Percentiles rank a stretch among this genome's conserved stretches.
Evolutionary conservation across 2,329 filamentous ascomycete genomes (phyloP).

Genomic region (Thermoascus crustaceus): DNA sequence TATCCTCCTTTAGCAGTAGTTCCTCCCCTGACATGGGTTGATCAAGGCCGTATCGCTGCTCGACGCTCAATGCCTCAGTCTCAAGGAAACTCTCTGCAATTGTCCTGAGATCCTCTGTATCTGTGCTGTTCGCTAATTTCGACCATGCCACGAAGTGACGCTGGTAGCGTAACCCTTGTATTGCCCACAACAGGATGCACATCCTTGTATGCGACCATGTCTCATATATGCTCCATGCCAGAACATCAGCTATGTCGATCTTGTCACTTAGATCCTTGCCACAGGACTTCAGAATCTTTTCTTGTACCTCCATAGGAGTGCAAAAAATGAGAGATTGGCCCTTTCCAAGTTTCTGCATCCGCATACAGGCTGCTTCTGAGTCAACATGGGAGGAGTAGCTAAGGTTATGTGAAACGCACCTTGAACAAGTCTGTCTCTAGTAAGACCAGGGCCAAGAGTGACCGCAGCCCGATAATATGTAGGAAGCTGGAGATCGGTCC

Average conservation of each 20-base stretch:
- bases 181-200: conserved; percentile 52
- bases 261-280: conserved; percentile 5
- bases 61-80: conserved; percentile 6
- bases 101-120: neutral
- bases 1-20: conserved; percentile 6
- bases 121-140: neutral
- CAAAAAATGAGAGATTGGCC: conserved; percentile 59
- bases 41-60: conserved; percentile 5
- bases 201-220: conserved; percentile 45
- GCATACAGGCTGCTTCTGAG: conserved; percentile 51
- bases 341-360: conserved; percentile 60
- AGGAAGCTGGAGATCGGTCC: conserved; percentile 60
- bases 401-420: conserved; percentile 35
- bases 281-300: conserved; percentile 37
- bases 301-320: conserved; percentile 50
- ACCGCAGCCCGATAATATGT: conserved; percentile 54
- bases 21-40: too few species aligned
- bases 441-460: conserved; percentile 56
- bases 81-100: conserved; percentile 9
- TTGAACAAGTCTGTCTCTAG: conserved; percentile 63
- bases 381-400: neutral
- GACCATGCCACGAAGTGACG: conserved; percentile 21
- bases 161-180: conserved; percentile 49
- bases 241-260: conserved; percentile 47
- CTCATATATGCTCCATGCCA: conserved; percentile 53